Conservation (phyloP, 768 basidiomycete species). For the Cystofilobasidium macerans region DNA sequence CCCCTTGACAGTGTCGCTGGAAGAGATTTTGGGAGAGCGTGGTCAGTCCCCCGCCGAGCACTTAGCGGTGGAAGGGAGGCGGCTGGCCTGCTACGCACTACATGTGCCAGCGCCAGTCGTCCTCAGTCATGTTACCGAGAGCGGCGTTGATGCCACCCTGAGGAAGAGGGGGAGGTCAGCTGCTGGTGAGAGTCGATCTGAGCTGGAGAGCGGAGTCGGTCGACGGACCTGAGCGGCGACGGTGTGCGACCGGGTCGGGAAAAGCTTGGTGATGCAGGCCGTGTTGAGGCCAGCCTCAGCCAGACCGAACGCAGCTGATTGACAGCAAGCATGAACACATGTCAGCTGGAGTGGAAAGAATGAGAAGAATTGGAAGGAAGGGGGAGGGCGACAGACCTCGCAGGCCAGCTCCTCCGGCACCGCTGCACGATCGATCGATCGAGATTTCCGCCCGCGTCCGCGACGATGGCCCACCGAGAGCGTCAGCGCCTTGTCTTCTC, state of each 20-base stretch:
- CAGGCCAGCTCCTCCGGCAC: slow-evolving; percentile 95
- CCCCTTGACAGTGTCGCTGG: slow-evolving; percentile 63
- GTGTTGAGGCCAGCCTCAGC: slow-evolving; percentile 98
- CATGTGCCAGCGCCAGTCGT: slow-evolving; percentile 99
- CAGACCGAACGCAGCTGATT: slow-evolving; percentile 21
- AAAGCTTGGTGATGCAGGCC: slow-evolving; percentile 96
- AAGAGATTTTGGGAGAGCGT: not conserved
- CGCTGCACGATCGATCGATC: slow-evolving; percentile 44
- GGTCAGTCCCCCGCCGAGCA: not conserved
- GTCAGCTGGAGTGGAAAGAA: not conserved
- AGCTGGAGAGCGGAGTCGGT: not conserved
- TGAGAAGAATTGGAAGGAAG: no score
- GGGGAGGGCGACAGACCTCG: slow-evolving; percentile 63
- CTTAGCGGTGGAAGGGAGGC: not conserved
- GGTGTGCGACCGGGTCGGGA: slow-evolving; percentile 96
- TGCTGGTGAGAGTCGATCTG: no score
- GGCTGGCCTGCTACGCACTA: slow-evolving; percentile 38
- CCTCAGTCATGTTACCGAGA: slow-evolving; percentile 98
- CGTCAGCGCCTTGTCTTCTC: no score
- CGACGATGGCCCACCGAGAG: not conserved
- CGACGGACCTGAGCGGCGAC: slow-evolving; percentile 80
- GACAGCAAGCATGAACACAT: not conserved
- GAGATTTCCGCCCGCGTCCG: not conserved
- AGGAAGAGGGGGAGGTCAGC: not conserved
- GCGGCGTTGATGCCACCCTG: slow-evolving; percentile 96